phyloP scores from a whole-genome alignment of 1,284 basidiomycete genomes.

The Limonomyces culmigenus region DNA sequence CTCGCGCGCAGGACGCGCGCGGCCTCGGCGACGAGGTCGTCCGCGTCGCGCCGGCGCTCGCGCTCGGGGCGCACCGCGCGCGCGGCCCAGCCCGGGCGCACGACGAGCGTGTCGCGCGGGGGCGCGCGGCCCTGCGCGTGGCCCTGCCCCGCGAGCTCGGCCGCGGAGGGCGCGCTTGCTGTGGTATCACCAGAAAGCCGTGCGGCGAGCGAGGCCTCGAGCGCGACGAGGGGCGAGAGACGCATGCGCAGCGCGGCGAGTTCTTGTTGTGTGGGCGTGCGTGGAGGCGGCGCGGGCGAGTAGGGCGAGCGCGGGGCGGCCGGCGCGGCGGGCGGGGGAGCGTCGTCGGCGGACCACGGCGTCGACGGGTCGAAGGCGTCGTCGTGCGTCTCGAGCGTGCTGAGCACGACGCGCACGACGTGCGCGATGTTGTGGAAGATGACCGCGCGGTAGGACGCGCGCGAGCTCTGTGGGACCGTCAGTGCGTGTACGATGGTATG shows the following conservation, averaged over 20 bases:
- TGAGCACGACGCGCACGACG: constrained; percentile 44
- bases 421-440: constrained; percentile 63
- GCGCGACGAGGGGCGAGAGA: constrained; percentile 35
- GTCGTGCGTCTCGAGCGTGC: constrained; percentile 30
- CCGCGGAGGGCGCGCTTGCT: no score
- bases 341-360: constrained; percentile 18
- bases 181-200: no score
- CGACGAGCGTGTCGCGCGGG: constrained; percentile 40
- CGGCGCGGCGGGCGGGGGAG: constrained; percentile 23
- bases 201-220: no score
- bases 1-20: constrained; percentile 43
- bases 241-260: constrained; percentile 40
- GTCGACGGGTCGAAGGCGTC: constrained; percentile 27
- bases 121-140: constrained; percentile 24
- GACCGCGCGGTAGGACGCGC: constrained; percentile 52
- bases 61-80: constrained; percentile 20
- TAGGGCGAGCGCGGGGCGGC: constrained; percentile 5
- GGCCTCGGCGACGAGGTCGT: constrained; percentile 38
- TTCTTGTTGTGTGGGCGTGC: constrained; percentile 37
- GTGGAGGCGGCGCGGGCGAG: constrained; percentile 2
- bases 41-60: constrained; percentile 20
- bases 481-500: constrained; percentile 26
- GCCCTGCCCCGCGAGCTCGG: constrained; percentile 39
- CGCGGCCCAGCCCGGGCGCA: constrained; percentile 42
- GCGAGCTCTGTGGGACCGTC: constrained; percentile 50